These are phyloP conservation scores for Calonectria crousiana DNA, from an alignment of 2,329 filamentous ascomycete genomes.

Conservation along the genomic window DNA sequence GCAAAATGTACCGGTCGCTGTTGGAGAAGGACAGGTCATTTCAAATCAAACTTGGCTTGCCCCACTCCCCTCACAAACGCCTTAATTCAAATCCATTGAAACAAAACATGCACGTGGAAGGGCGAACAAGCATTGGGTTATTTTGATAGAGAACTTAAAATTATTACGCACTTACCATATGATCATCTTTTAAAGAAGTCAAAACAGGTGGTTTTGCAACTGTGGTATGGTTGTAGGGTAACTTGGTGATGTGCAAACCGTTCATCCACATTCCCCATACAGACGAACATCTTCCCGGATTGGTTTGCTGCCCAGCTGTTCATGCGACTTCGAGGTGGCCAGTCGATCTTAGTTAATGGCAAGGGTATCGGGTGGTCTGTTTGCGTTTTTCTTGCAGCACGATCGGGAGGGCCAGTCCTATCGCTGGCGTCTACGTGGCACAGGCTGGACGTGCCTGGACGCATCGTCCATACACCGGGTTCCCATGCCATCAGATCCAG, in stretches of 20 bases:
- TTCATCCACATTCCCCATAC: not conserved
- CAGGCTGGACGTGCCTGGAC: not conserved
- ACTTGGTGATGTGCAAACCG: not conserved
- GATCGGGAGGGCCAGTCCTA: not conserved
- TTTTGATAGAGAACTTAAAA: not conserved
- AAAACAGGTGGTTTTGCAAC: not conserved
- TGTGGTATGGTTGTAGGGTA: not conserved
- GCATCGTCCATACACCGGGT: conserved; percentile 3
- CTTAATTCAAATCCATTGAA: not conserved
- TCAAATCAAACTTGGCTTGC: not conserved
- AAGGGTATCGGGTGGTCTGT: conserved; percentile 6
- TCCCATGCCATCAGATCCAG: conserved; percentile 14
- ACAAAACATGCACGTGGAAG: not conserved
- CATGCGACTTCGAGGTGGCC: conserved; percentile 2
- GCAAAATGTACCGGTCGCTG: not conserved
- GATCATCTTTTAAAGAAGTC: not conserved
- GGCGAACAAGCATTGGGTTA: not conserved
- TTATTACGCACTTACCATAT: not conserved
- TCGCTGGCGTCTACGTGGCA: not conserved
- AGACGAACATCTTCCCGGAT: not conserved
- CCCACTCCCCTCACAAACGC: not conserved
- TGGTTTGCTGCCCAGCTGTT: not conserved
- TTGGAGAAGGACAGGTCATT: not conserved
- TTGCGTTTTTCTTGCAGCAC: not conserved
- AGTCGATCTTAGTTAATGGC: conserved; percentile 3